phyloP scores from a whole-genome alignment of 768 basidiomycete genomes.

The Podaxis carcinomalis region DNA sequence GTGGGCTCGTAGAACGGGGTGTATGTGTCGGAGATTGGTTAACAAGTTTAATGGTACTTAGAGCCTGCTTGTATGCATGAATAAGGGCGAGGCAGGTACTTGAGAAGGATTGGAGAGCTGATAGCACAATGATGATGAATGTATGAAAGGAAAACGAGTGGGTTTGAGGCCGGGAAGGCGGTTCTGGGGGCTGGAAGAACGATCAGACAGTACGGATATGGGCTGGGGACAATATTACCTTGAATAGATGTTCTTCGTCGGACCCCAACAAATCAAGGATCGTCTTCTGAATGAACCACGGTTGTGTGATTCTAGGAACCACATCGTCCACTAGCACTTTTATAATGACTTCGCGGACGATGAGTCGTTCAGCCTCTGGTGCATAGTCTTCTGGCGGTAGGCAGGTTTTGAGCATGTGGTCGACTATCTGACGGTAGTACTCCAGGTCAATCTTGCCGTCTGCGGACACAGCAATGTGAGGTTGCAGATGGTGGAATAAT shows the following conservation, averaged over 20 bases:
- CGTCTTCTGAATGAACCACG: slow-evolving; percentile 83
- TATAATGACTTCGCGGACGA: slow-evolving; percentile 80
- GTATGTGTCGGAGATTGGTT: slow-evolving; percentile 38
- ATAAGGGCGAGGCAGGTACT: slow-evolving; percentile 65
- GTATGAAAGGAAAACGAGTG: slow-evolving; percentile 40
- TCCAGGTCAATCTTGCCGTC: slow-evolving; percentile 67
- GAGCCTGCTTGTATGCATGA: slow-evolving; percentile 60
- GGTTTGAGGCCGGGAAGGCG: slow-evolving; percentile 21
- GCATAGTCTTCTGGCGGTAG: slow-evolving; percentile 78
- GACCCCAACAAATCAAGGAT: slow-evolving; percentile 65
- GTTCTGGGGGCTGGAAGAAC: slow-evolving; percentile 19
- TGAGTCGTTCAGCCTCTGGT: slow-evolving; percentile 74
- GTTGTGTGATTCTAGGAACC: slow-evolving; percentile 69
- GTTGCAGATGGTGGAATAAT: slow-evolving; percentile 79
- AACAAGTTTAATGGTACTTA: slow-evolving; percentile 62
- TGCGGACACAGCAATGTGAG: slow-evolving; percentile 73
- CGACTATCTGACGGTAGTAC: slow-evolving; percentile 77
- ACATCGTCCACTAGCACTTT: slow-evolving; percentile 70
- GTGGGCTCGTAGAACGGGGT: slow-evolving; percentile 5
- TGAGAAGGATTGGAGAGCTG: slow-evolving; percentile 69
- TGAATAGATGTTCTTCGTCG: slow-evolving; percentile 19
- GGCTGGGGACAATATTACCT: slow-evolving; percentile 2
- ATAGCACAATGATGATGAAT: slow-evolving; percentile 66
- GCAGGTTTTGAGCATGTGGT: slow-evolving; percentile 67
- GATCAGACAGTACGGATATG: background rate